phyloP scores from a whole-genome alignment of 108 stramenopile species.

The Chaetoceros muelleri region DNA sequence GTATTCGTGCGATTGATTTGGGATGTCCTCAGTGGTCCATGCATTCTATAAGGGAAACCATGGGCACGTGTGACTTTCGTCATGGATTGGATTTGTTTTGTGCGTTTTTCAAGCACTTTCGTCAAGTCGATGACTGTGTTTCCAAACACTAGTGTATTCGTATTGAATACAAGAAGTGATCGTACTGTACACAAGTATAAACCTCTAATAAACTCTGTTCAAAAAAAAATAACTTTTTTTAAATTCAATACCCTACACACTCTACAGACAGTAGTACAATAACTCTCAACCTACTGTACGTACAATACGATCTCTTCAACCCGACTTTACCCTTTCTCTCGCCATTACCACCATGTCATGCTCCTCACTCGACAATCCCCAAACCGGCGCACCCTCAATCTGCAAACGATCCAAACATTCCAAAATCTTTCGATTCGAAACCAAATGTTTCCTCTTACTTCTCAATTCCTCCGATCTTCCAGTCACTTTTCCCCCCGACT shows the following conservation, averaged over 20 bases:
- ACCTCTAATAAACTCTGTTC: too few species aligned
- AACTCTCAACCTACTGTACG: too few species aligned
- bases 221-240: too few species aligned
- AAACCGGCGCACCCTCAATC: neutral
- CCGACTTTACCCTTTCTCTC: neutral
- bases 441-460: neutral
- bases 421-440: neutral
- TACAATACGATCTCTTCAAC: neutral
- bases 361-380: neutral
- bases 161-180: too few species aligned
- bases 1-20: conserved; percentile 91
- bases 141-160: too few species aligned
- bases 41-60: conserved; percentile 92
- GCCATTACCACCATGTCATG: neutral
- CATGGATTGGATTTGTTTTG: conserved; percentile 66
- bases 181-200: too few species aligned
- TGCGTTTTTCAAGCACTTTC: conserved; percentile 62
- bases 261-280: too few species aligned
- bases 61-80: conserved; percentile 66
- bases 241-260: too few species aligned
- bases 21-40: conserved; percentile 94
- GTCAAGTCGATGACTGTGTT: conserved; percentile 43
- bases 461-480: neutral
- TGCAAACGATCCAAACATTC: neutral
- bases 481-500: neutral